Evolutionary conservation across 441 rosid genomes (phyloP), one percentile per base, ranked within the genome.

Genomic region (Syzygium syzygioides): DNA sequence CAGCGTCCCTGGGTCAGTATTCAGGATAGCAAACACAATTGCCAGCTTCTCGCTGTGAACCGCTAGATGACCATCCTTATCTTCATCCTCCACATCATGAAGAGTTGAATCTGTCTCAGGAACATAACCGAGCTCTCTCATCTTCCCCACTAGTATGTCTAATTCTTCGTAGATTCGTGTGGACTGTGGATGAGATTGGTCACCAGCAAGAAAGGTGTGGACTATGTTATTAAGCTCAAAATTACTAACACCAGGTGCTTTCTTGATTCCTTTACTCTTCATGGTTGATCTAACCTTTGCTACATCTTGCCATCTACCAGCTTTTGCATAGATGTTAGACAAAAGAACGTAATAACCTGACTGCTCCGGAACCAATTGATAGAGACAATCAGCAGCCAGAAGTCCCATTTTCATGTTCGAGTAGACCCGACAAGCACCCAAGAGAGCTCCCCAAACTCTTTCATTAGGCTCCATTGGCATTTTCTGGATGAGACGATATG

Each of bases 41-140:
- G 94, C 95, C 88, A 95, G 62, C 84, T 94, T 95, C 92, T 95
- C 95, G 62, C 94, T 93, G 85, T 94, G 95, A 89, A 95, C 93
- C 17, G 93, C 93, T 85, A 93, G 93, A 91, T 94, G 95, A 17
- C 92, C 90, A 86, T 93, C 95, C 87, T 93, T 95, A 86, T 95
- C 96, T 90, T 93, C 95, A 32, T 93, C 94, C 87, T 95, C 95
- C 79, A 94, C 93, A 89, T 95, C 96, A 87, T 95, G 95, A 86
- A 95, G 96, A 4, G 95, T 94, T 0, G 93, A 93, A 79, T 91
- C 95, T 3, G 93, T 93, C 90, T 94, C 94, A 1, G 95, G 96
- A 57, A 90, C 87, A 89, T 94, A 94, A 55, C 95, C 94, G 13
- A 89, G 87, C 86, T 89, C 95, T 88, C 93, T 94, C 95, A 94